These are phyloP conservation scores for Tricharina praecox DNA, from an alignment of 495 filamentous ascomycete species.

Conservation along the genomic window DNA sequence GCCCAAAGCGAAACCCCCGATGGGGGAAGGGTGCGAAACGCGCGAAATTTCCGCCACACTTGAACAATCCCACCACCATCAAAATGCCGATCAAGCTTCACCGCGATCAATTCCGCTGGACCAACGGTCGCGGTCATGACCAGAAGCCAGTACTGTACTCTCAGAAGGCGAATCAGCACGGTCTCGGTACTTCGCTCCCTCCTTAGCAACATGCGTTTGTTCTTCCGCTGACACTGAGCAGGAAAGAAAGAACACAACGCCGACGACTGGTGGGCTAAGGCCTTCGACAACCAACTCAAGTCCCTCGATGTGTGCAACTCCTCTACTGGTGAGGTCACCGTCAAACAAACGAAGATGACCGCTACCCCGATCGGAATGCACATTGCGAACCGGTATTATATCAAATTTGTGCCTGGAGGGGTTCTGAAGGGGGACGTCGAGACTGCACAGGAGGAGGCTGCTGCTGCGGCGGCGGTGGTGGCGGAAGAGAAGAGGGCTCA, in stretches of 20 bases:
- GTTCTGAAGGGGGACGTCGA: conserved; percentile 17
- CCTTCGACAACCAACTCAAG: conserved; percentile 26
- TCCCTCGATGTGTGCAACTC: conserved; percentile 20
- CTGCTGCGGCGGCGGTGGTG: conserved; percentile 8
- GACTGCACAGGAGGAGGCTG: conserved; percentile 8
- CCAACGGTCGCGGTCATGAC: conserved; percentile 23
- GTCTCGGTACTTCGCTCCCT: conserved; percentile 10
- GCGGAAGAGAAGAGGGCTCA: conserved; percentile 6
- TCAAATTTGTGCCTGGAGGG: conserved; percentile 21
- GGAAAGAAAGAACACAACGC: conserved; percentile 23
- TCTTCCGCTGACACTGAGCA: not conserved
- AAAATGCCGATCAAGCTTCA: conserved; percentile 24
- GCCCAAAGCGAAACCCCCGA: too few species aligned
- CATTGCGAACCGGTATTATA: conserved; percentile 17
- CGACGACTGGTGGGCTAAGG: conserved; percentile 25
- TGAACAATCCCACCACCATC: not conserved
- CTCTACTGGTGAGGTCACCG: conserved; percentile 16
- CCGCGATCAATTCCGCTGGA: conserved; percentile 23
- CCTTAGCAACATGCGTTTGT: not conserved
- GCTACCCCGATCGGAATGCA: conserved; percentile 18
- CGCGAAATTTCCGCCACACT: not conserved
- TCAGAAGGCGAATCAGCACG: conserved; percentile 22
- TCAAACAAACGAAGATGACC: conserved; percentile 18
- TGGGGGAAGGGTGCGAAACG: too few species aligned
- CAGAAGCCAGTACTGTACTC: conserved; percentile 26